Evolutionary conservation across 2,329 filamentous ascomycete species (phyloP), one percentile per base, ranked within the genome.

Genomic region (Orbilia ellipsospora): DNA sequence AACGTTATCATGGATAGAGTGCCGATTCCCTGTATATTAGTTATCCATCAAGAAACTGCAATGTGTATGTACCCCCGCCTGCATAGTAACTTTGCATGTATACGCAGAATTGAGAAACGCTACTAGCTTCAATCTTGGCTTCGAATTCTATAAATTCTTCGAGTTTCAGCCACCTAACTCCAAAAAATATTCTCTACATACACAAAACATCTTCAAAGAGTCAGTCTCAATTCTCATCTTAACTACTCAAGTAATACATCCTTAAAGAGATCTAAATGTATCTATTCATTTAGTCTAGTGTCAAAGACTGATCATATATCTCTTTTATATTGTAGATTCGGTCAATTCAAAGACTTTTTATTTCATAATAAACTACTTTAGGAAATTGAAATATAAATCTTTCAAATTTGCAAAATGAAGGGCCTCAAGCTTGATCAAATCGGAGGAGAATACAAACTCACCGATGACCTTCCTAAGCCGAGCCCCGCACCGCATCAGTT

Each of bases 81-180:
- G 44, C 44, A 6, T 5, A n/a, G 2, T n/a, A 48, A 18, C 12
- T 20, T 52, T 23, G 20, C n/a, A 52, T 20, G 12, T 18, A 50
- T 15, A 40, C 26, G 13, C 18, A 51, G 1, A 23, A 23, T 4
- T 23, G 23, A 23, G 23, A 23, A 23, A 4, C 23, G 18, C 40
- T 50, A 36, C 13, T 5, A 48, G 26, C 36, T 31, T 61, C 36
- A 8, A 13, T 16, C 15, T 2, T 23, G 16, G 52, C n/a, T 45
- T 36, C 16, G 16, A 57, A 56, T 50, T 62, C 62, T 73, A 73
- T 73, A 73, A 73, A 73, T 73, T 56, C 44, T n/a, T 51, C 18
- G 7, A n/a, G 44, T 18, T 48, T 48, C 44, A 48, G 8, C 44
- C 16, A 15, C 16, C 16, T 48, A 48, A n/a, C 13, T 48, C 16